Evolutionary conservation across 164 flowering plant species (phyloP).

Genomic region (grape (Vitis vinifera)): ASM3070453v1 NC_081806.1:6527001-6527500

Average conservation of each 20-base stretch:
- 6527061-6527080: too few relatives aligned
- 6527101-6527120: not conserved
- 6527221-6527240: not conserved
- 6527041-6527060: not conserved
- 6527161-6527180: not conserved
- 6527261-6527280: too few relatives aligned
- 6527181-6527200: not conserved
- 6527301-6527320: not conserved
- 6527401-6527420: too few relatives aligned
- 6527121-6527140: not conserved
- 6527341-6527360: too few relatives aligned
- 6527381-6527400: too few relatives aligned
- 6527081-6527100: too few relatives aligned
- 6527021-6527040: slow-evolving; percentile 3
- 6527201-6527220: not conserved
- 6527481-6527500: too few relatives aligned
- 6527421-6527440: not conserved
- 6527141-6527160: not conserved
- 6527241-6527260: too few relatives aligned
- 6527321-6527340: not conserved
- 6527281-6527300: too few relatives aligned
- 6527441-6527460: not conserved
- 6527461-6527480: too few relatives aligned
- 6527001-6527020: slow-evolving; percentile 75
- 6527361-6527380: too few relatives aligned